A percentile compares a stretch with the other conserved stretches of the same genome.
These are phyloP conservation scores for Psilocybe tampanensis DNA, from an alignment of 768 basidiomycete genomes.

Conservation along the genomic window DNA sequence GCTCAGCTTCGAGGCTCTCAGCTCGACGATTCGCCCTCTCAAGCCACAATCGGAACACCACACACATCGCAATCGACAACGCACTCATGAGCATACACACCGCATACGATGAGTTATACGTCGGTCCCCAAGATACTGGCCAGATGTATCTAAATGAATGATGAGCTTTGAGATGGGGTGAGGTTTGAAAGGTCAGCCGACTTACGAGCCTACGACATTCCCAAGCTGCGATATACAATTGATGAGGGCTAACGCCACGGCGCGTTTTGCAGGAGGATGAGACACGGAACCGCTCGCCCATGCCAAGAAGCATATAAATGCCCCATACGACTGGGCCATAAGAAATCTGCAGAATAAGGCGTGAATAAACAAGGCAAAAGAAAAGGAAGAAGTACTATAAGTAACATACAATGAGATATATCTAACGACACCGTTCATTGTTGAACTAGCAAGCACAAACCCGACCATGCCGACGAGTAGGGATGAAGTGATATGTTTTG, in stretches of 20 bases:
- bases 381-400: too few relatives aligned
- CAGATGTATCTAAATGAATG: conserved; percentile 56
- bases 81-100: conserved; percentile 68
- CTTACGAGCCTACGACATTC: conserved; percentile 82
- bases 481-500: conserved; percentile 64
- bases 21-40: conserved; percentile 39
- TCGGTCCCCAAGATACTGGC: conserved; percentile 70
- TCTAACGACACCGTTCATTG: conserved; percentile 67
- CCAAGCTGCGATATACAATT: conserved; percentile 84
- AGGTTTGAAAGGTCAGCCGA: conserved; percentile 16
- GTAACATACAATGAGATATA: conserved; percentile 70
- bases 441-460: conserved; percentile 71
- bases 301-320: conserved; percentile 65
- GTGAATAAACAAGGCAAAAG: too few relatives aligned
- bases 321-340: conserved; percentile 75
- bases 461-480: conserved; percentile 68
- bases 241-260: conserved; percentile 82
- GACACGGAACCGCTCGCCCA: conserved; percentile 55
- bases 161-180: neutral
- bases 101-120: conserved; percentile 68
- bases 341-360: too few relatives aligned
- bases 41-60: conserved; percentile 50
- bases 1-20: conserved; percentile 39
- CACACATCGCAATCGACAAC: conserved; percentile 50
- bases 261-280: conserved; percentile 82